Evolutionary conservation across 192 early-diverging fungal species (phyloP).

Genomic region (Entomortierella parvispora): DNA sequence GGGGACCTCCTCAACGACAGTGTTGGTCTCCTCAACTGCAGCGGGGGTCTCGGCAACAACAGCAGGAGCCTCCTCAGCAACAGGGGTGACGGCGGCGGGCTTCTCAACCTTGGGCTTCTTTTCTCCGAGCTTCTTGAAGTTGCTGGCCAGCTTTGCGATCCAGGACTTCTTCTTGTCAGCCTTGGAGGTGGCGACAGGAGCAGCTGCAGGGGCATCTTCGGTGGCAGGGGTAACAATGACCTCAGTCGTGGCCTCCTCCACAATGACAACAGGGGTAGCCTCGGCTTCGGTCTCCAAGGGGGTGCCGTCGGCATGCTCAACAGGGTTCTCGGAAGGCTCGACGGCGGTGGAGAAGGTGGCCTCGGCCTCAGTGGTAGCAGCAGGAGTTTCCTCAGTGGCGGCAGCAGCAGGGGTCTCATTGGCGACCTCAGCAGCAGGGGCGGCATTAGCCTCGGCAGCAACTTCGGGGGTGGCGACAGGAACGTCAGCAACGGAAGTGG

Average conservation of each 20-base stretch:
- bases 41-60: neutral
- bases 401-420: neutral
- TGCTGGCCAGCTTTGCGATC: slow-evolving; percentile 44
- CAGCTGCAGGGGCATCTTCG: slow-evolving; percentile 16
- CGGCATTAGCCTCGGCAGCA: slow-evolving; percentile 5
- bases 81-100: slow-evolving; percentile 12
- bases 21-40: slow-evolving; percentile 5
- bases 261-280: slow-evolving; percentile 15
- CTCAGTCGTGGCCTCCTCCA: slow-evolving; percentile 35
- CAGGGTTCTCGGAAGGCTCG: slow-evolving; percentile 24
- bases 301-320: too few species aligned
- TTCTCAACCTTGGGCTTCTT: slow-evolving; percentile 52
- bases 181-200: slow-evolving; percentile 10
- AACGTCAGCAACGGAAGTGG: slow-evolving; percentile 12
- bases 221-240: slow-evolving; percentile 27
- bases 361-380: slow-evolving; percentile 15
- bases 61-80: slow-evolving; percentile 13
- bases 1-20: slow-evolving; percentile 16
- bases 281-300: slow-evolving; percentile 10
- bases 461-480: slow-evolving; percentile 19
- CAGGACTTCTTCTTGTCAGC: slow-evolving; percentile 49
- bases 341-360: slow-evolving; percentile 23
- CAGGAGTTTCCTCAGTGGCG: neutral
- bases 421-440: slow-evolving; percentile 1
- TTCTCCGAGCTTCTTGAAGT: slow-evolving; percentile 45